Conservation (phyloP, 2,329 filamentous ascomycete genomes). For the Sclerotinia subarctica region DNA sequence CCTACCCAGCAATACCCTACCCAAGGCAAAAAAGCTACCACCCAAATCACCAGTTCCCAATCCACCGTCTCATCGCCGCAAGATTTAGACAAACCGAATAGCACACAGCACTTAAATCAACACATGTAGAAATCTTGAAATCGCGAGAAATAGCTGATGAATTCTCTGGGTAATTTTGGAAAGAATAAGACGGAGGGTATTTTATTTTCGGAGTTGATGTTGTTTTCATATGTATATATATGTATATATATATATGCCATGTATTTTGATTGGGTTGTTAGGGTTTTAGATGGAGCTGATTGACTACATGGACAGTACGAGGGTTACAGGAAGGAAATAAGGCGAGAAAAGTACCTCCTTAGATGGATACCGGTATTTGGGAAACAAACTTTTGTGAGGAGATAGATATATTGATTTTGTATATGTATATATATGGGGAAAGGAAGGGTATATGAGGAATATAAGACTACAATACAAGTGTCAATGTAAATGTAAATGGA, state of each 20-base stretch:
- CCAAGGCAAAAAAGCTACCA: background rate
- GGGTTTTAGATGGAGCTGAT: background rate
- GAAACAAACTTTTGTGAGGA: background rate
- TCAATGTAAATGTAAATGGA: no score
- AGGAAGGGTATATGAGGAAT: background rate
- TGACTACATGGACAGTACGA: fast-evolving
- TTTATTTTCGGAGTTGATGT: background rate
- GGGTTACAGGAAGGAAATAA: background rate
- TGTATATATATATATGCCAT: background rate
- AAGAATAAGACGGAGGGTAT: background rate
- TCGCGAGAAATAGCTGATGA: background rate
- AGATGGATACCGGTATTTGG: background rate
- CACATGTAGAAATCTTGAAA: no score
- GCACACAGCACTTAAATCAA: background rate
- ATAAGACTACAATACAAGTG: no score
- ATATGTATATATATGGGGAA: no score
- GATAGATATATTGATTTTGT: background rate
- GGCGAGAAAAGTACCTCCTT: no score
- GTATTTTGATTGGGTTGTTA: no score
- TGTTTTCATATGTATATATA: no score
- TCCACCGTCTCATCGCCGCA: background rate
- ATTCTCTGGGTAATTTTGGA: background rate
- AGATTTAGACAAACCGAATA: background rate
- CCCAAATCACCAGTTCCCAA: no score
- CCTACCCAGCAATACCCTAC: no score